Conservation (phyloP, 139 green algal genomes). For the Chlorella sp. region DNA sequence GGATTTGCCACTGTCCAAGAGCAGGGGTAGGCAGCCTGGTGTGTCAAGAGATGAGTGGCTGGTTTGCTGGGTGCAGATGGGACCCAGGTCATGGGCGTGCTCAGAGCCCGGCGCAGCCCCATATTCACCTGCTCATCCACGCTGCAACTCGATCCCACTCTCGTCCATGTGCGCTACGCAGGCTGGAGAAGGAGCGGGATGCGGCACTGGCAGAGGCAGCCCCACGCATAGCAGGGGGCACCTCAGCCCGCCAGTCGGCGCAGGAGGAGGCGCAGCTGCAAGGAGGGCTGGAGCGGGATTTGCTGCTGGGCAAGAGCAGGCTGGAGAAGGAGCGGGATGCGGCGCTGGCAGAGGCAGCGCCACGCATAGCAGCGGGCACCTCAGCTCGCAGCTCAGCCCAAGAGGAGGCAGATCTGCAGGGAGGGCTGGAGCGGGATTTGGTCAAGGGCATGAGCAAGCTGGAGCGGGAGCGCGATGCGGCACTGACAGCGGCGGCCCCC, state of each 20-base stretch:
- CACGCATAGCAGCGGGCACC: not conserved
- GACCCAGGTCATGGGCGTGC: too few species aligned
- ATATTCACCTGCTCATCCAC: too few species aligned
- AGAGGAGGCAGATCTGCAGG: not conserved
- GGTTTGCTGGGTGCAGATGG: too few species aligned
- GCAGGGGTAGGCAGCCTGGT: not conserved
- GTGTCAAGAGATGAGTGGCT: too few species aligned
- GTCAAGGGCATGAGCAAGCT: not conserved
- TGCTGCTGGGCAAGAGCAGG: constrained; percentile 5
- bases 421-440: constrained; percentile 6
- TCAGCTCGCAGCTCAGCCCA: not conserved
- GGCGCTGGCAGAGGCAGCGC: constrained; percentile 15
- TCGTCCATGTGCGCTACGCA: not conserved
- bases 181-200: constrained; percentile 7
- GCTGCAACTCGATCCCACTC: too few species aligned
- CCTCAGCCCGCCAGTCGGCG: not conserved
- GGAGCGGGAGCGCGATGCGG: not conserved
- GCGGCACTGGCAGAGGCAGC: constrained; percentile 5
- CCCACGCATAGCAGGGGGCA: not conserved
- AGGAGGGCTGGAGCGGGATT: not conserved
- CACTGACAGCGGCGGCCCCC: not conserved
- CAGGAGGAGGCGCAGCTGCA: not conserved
- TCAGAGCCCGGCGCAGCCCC: too few species aligned
- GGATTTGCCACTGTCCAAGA: not conserved
- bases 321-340: constrained; percentile 22